Evolutionary conservation across 1,284 basidiomycete genomes (phyloP).

Genomic region (Anthracocystis panici-leucophaei): DNA sequence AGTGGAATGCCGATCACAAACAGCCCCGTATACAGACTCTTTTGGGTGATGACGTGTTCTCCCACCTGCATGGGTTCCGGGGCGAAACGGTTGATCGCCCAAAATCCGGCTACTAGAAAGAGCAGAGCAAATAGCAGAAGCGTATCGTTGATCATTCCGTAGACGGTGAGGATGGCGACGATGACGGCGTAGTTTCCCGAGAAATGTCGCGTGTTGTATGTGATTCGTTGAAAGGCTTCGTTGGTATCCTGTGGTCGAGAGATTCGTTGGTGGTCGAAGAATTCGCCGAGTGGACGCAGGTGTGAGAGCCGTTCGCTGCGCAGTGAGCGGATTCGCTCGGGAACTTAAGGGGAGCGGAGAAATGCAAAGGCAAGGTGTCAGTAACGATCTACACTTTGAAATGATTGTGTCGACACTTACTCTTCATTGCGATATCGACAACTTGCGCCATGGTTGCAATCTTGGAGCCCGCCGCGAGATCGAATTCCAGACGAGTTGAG

Average conservation of each 20-base stretch:
- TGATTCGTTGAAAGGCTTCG: constrained; percentile 78
- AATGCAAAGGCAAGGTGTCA: background rate
- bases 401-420: constrained; percentile 24
- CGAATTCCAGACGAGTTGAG: background rate
- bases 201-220: constrained; percentile 81
- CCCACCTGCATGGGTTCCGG: constrained; percentile 76
- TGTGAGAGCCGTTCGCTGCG: constrained; percentile 85
- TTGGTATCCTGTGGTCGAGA: constrained; percentile 78
- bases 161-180: constrained; percentile 83
- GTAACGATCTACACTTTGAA: background rate
- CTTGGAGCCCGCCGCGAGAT: background rate
- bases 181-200: constrained; percentile 84
- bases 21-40: constrained; percentile 74
- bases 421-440: constrained; percentile 54
- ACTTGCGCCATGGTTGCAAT: constrained; percentile 53
- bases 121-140: constrained; percentile 83
- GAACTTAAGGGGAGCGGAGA: constrained; percentile 35
- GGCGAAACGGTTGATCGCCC: constrained; percentile 86
- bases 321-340: constrained; percentile 54
- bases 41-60: constrained; percentile 82
- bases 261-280: constrained; percentile 87
- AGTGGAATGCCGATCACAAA: constrained; percentile 69
- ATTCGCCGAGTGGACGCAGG: constrained; percentile 77
- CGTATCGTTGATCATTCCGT: constrained; percentile 88
- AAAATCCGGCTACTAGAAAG: constrained; percentile 92